Conservation (phyloP, 768 basidiomycete species). For the Pleurotus cornucopiae region DNA sequence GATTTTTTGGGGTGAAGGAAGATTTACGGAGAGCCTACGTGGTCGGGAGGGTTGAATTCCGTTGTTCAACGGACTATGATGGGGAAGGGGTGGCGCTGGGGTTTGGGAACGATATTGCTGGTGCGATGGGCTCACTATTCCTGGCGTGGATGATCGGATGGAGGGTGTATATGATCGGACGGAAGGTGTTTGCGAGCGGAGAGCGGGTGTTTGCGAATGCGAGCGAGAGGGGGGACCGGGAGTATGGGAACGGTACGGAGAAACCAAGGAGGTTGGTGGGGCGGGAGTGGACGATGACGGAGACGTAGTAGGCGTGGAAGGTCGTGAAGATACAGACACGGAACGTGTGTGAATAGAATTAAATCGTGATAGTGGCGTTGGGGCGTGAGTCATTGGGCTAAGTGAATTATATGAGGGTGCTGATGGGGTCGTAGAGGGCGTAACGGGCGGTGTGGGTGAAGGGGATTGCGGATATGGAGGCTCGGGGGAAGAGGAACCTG, state of each 20-base stretch:
- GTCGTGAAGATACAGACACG: slow-evolving; percentile 48
- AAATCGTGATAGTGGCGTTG: slow-evolving; percentile 47
- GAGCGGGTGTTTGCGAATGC: slow-evolving; percentile 18
- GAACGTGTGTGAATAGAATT: slow-evolving; percentile 54
- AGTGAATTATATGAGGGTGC: slow-evolving; percentile 20
- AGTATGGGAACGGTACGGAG: slow-evolving; percentile 34
- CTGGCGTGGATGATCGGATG: slow-evolving; percentile 27
- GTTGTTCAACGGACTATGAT: slow-evolving; percentile 9
- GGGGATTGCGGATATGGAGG: slow-evolving; percentile 29
- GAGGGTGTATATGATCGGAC: slow-evolving; percentile 25
- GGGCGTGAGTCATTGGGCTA: slow-evolving; percentile 6
- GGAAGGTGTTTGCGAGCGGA: slow-evolving; percentile 27
- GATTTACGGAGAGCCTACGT: slow-evolving; percentile 38
- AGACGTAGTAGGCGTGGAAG: slow-evolving; percentile 38
- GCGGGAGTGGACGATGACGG: slow-evolving; percentile 40
- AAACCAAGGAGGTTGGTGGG: slow-evolving; percentile 31
- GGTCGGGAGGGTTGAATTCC: slow-evolving; percentile 31
- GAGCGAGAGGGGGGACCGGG: slow-evolving; percentile 23
- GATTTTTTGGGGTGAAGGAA: slow-evolving; percentile 53
- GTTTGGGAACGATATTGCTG: slow-evolving; percentile 22
- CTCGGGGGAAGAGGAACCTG: slow-evolving; percentile 25
- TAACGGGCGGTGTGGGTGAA: slow-evolving; percentile 32
- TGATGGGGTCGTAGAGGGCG: slow-evolving; percentile 27
- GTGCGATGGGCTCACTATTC: slow-evolving; percentile 22
- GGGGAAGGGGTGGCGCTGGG: slow-evolving; percentile 21